A percentile compares a stretch with the other conserved stretches of the same genome.
phyloP scores from a whole-genome alignment of 768 basidiomycete species.

The Boletus sensibilis region DNA sequence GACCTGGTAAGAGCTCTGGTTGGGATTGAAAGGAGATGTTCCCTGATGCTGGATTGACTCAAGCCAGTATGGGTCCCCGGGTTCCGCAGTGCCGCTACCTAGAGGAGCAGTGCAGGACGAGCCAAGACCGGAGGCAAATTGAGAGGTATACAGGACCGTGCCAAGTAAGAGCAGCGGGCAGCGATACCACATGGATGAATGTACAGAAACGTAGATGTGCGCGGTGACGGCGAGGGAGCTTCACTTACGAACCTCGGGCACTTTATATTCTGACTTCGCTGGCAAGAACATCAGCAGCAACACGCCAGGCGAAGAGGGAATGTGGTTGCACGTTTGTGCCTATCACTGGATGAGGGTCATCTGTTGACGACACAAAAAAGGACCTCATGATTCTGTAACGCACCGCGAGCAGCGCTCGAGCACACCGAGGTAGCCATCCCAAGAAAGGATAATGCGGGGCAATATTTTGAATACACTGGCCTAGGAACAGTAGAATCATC shows the following conservation, averaged over 20 bases:
- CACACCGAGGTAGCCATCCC: background rate
- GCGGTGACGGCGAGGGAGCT: background rate
- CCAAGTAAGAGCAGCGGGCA: constrained; percentile 1
- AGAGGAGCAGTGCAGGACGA: constrained; percentile 28
- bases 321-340: background rate
- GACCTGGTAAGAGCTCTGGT: constrained; percentile 54
- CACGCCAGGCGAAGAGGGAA: background rate
- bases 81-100: constrained; percentile 42
- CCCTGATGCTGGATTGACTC: constrained; percentile 68
- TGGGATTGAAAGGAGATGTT: constrained; percentile 56
- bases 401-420: background rate
- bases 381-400: background rate
- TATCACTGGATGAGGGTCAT: background rate
- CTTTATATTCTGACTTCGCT: background rate
- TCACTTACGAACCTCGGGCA: background rate
- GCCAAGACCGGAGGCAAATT: constrained; percentile 33
- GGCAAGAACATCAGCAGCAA: background rate
- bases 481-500: background rate
- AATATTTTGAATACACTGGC: background rate
- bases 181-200: constrained; percentile 1
- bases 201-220: background rate
- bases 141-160: background rate
- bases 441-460: background rate
- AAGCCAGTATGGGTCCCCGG: constrained; percentile 63
- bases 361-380: background rate